phyloP scores from a whole-genome alignment of 2,329 filamentous ascomycete genomes.

The Phialophora macrospora region DNA sequence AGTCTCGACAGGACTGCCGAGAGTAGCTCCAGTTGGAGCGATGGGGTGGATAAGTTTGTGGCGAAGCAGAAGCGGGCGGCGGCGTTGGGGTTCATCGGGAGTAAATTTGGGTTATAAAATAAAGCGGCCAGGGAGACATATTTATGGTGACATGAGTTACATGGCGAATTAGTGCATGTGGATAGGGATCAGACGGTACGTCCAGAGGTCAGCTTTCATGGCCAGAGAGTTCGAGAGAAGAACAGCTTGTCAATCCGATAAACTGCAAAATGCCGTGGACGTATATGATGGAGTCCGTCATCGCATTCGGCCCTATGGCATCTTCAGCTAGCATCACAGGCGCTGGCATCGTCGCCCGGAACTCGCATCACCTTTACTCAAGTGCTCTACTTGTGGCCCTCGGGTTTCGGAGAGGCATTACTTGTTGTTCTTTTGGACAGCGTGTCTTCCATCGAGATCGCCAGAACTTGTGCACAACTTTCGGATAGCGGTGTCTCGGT shows the following conservation, averaged over 20 bases:
- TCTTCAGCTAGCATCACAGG: not conserved
- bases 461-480: not conserved
- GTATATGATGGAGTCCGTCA: not conserved
- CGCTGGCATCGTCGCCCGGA: not conserved
- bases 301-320: not conserved
- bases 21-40: slow-evolving; percentile 80
- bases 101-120: slow-evolving; percentile 50
- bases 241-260: not conserved
- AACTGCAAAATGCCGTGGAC: not conserved
- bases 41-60: slow-evolving; percentile 87
- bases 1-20: slow-evolving; percentile 81
- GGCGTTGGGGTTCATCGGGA: slow-evolving; percentile 65
- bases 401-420: not conserved
- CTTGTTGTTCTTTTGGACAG: not conserved
- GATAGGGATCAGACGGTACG: not conserved
- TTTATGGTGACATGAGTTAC: not conserved
- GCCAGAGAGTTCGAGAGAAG: not conserved
- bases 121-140: not conserved
- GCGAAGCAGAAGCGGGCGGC: slow-evolving; percentile 85
- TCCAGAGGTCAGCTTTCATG: not conserved
- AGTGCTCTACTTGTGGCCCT: not conserved
- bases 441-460: not conserved
- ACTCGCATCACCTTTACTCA: not conserved
- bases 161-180: not conserved
- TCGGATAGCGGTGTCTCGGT: not conserved